A percentile compares a stretch with the other conserved stretches of the same genome.
Conservation (phyloP, 148 eudicot species). For the Simmondsia chinensis region DNA sequence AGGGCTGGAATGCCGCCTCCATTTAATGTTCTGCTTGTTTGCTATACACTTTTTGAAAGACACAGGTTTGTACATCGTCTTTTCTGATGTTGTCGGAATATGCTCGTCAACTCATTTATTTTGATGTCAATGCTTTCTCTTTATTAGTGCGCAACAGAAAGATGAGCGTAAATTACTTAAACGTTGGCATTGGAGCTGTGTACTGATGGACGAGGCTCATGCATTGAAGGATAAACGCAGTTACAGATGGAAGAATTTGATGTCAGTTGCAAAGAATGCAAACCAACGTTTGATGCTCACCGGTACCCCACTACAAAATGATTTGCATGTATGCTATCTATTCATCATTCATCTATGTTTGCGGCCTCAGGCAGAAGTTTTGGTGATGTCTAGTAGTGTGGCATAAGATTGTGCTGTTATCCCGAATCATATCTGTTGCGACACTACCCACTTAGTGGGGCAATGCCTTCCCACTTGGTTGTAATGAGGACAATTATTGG, state of each 20-base stretch:
- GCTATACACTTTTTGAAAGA: slow-evolving; percentile 92
- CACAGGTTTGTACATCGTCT: slow-evolving; percentile 53
- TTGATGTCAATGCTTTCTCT: slow-evolving; percentile 26
- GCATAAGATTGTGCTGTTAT: too few species aligned
- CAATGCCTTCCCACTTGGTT: too few species aligned
- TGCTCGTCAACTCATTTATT: slow-evolving; percentile 5
- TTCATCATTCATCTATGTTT: too few species aligned
- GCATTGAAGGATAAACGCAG: slow-evolving; percentile 89
- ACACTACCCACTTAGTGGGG: too few species aligned
- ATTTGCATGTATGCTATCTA: slow-evolving; percentile 79
- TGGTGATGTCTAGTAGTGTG: too few species aligned
- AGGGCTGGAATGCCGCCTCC: slow-evolving; percentile 78
- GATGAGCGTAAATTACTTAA: slow-evolving; percentile 85
- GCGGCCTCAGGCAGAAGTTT: too few species aligned
- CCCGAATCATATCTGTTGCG: too few species aligned
- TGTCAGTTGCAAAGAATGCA: slow-evolving; percentile 83
- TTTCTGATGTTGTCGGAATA: slow-evolving; percentile 3
- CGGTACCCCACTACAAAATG: slow-evolving; percentile 97
- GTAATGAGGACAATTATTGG: too few species aligned
- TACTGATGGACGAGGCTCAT: slow-evolving; percentile 99
- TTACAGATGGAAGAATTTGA: slow-evolving; percentile 96
- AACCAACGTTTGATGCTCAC: slow-evolving; percentile 96
- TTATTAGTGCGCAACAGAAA: slow-evolving; percentile 89
- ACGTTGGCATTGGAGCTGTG: slow-evolving; percentile 94
- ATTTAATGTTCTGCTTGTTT: slow-evolving; percentile 87